Base-by-base conservation (phyloP, 305 asterid species). In the Fraxinus xanthoxyloides region DNA sequence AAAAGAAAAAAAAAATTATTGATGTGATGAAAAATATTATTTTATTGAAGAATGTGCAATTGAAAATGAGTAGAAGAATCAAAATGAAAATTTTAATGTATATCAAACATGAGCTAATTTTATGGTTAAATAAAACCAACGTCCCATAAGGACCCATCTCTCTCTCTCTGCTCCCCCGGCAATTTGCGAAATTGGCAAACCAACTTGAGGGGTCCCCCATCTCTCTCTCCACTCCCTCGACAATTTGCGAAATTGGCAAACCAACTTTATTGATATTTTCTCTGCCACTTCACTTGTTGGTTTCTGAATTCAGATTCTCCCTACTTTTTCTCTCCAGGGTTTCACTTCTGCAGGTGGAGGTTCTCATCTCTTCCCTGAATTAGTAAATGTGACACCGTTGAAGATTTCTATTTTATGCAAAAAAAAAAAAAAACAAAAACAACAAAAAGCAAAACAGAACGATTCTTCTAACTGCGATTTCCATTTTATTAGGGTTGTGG, bases 301-400 rank as follows among this genome's bases (percentile, higher is more conserved):
- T 46, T 46, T 46, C 56, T 4, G 5, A 13, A 13, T 46, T 46
- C 19, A 46, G 59, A 48, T 15, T n/a, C 59, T 48, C 7, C 21
- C 80, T 31, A 9, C 38, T 43, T 9, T 77, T 84, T 79, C 89
- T 80, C 84, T 75, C 83, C 85, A 88, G 89, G 91, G 91, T 83
- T 78, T 80, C 78, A 21, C 80, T 38, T 84, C 72, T 72, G 65
- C 88, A 85, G 91, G 86, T 88, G 85, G 73, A 12, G 19, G 10
- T 2, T 75, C 79, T 86, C 85, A 80, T 84, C 51, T 85, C 79
- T 86, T 81, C 84, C 89, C 82, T 36, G 13, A 85, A 86, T 83
- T 85, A 84, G 88, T 80, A 84, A 86, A 59, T 56, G 23, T 23
- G 15, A 75, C 30, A 36, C 24, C 15, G 46, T 69, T 81, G 0